Evolutionary conservation across 768 basidiomycete species (phyloP).

Genomic region (Termitomyces sp.): DNA sequence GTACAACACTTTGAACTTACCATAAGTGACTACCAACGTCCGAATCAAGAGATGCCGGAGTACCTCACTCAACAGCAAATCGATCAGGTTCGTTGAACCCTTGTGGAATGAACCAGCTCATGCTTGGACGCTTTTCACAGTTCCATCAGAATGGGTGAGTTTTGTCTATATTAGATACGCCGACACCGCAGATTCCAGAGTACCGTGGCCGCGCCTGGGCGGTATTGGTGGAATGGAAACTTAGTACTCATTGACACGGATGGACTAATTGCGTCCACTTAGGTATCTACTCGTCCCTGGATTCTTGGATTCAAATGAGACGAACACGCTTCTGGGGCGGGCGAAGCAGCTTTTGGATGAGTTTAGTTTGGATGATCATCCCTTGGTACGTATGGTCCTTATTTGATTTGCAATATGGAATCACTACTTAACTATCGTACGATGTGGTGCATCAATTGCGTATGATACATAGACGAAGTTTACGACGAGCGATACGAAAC

Average conservation of each 20-base stretch:
- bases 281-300: conserved; percentile 75
- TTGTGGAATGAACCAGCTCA: conserved; percentile 5
- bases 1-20: not conserved
- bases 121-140: conserved; percentile 26
- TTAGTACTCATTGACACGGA: not conserved
- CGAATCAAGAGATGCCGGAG: conserved; percentile 30
- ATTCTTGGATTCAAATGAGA: conserved; percentile 65
- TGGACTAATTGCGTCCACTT: conserved; percentile 25
- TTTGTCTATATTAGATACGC: not conserved
- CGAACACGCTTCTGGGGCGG: conserved; percentile 60
- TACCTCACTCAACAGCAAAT: conserved; percentile 59
- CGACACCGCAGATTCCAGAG: not conserved
- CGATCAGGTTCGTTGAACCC: conserved; percentile 42
- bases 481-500: conserved; percentile 73
- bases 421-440: not conserved
- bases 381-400: conserved; percentile 51
- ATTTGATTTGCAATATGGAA: not conserved
- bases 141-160: conserved; percentile 60
- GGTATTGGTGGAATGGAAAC: conserved; percentile 6
- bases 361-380: conserved; percentile 78
- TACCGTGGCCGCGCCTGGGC: not conserved
- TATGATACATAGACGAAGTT: conserved; percentile 72
- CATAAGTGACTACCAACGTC: not conserved
- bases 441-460: not conserved
- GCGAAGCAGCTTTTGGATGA: conserved; percentile 75